Evolutionary conservation across 2,329 filamentous ascomycete genomes (phyloP).

Genomic region (Fusarium protoensiforme): DNA sequence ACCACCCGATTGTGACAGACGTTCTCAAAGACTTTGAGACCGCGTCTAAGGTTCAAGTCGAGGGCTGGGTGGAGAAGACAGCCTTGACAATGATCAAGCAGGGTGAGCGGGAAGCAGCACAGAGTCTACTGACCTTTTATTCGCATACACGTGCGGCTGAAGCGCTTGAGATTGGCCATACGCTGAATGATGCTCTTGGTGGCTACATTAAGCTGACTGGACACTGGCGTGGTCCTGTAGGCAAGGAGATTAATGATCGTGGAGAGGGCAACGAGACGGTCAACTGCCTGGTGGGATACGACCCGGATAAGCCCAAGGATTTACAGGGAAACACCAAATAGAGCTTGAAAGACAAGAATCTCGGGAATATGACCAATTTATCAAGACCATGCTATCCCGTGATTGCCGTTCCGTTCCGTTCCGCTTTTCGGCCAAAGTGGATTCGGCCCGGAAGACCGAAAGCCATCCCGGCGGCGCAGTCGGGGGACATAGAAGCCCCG

Average conservation of each 20-base stretch:
- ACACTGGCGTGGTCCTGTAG: conserved; percentile 30
- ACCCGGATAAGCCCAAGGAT: conserved; percentile 33
- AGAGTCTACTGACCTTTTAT: conserved; percentile 34
- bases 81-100: conserved; percentile 26
- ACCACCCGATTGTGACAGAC: conserved; percentile 29
- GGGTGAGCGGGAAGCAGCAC: conserved; percentile 25
- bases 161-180: conserved; percentile 30
- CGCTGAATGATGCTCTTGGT: conserved; percentile 32
- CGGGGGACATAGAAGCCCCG: background rate
- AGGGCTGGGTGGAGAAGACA: conserved; percentile 35
- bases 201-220: conserved; percentile 37
- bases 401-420: background rate
- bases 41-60: conserved; percentile 24
- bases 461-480: background rate
- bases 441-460: background rate
- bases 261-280: conserved; percentile 39
- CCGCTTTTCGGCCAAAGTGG: conserved; percentile 3
- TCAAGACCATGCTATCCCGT: background rate
- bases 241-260: conserved; percentile 37
- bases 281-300: conserved; percentile 37
- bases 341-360: background rate
- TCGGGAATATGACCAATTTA: background rate
- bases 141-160: conserved; percentile 33
- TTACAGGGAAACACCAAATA: conserved; percentile 7
- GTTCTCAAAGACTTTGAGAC: conserved; percentile 26